Evolutionary conservation across 176 grass and related monocot genomes (phyloP).

Genomic region (Rhynchospora tenuis): DNA sequence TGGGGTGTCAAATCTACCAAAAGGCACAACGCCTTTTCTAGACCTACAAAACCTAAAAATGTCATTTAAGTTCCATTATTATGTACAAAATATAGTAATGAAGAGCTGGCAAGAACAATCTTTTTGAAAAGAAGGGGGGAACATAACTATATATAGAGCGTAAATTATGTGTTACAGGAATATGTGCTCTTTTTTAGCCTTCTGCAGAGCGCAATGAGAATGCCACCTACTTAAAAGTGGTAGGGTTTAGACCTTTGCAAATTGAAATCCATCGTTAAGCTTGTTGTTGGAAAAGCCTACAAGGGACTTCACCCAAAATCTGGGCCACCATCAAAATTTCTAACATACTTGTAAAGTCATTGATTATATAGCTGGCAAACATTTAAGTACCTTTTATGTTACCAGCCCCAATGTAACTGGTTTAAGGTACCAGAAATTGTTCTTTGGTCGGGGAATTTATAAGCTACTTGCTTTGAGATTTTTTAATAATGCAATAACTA

Average conservation of each 20-base stretch:
- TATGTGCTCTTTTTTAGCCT: not conserved
- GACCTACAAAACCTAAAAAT: not conserved
- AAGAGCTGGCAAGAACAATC: not conserved
- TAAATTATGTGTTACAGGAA: not conserved
- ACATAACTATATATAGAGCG: not conserved
- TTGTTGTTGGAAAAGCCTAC: slow-evolving; percentile 8
- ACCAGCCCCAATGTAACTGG: not conserved
- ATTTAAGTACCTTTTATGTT: not conserved
- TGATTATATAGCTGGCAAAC: slow-evolving; percentile 21
- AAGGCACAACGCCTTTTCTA: slow-evolving; percentile 4
- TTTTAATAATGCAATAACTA: not conserved
- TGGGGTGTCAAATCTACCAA: slow-evolving; percentile 22
- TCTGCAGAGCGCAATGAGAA: not conserved
- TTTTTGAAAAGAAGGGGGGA: not conserved
- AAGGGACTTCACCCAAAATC: not conserved
- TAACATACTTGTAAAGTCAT: slow-evolving; percentile 5
- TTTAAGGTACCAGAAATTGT: not conserved
- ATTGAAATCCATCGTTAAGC: slow-evolving; percentile 1
- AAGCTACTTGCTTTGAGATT: not conserved
- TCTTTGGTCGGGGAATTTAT: not conserved
- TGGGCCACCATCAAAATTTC: slow-evolving; percentile 9
- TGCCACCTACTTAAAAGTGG: not conserved
- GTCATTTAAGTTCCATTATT: not conserved
- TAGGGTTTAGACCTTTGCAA: not conserved
- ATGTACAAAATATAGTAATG: not conserved